phyloP scores from a whole-genome alignment of 2,329 filamentous ascomycete genomes.

The Acarospora socialis region DNA sequence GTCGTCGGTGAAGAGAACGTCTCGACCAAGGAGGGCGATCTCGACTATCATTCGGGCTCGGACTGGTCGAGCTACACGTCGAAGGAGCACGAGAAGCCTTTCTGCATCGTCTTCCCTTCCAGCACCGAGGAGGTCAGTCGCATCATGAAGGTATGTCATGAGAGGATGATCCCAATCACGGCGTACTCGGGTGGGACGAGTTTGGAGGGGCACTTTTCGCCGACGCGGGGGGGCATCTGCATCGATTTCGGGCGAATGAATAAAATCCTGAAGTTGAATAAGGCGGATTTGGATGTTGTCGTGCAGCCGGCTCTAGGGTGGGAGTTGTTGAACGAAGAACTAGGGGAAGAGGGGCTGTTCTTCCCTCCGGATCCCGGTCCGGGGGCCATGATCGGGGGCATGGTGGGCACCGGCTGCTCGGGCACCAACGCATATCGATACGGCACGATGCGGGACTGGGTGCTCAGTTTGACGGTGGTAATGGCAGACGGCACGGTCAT shows the following conservation, averaged over 20 bases:
- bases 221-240: conserved; percentile 69
- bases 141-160: conserved; percentile 80
- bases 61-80: conserved; percentile 45
- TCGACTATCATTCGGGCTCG: conserved; percentile 44
- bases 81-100: conserved; percentile 30
- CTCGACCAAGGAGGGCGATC: conserved; percentile 40
- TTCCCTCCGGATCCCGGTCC: conserved; percentile 87
- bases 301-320: conserved; percentile 75
- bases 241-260: conserved; percentile 81
- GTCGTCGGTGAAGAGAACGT: conserved; percentile 50
- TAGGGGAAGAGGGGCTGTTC: conserved; percentile 62
- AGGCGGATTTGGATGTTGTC: conserved; percentile 60
- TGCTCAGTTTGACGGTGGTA: conserved; percentile 72
- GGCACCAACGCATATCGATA: conserved; percentile 88
- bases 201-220: conserved; percentile 75
- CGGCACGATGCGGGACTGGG: conserved; percentile 92
- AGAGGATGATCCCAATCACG: conserved; percentile 67
- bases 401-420: conserved; percentile 37
- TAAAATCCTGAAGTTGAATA: conserved; percentile 61
- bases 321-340: conserved; percentile 69
- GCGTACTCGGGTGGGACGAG: conserved; percentile 80
- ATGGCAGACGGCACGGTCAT: conserved; percentile 81
- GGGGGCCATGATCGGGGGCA: conserved; percentile 78
- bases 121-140: conserved; percentile 71
- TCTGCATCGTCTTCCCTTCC: conserved; percentile 58